phyloP scores from a whole-genome alignment of 768 basidiomycete genomes.

The Macrolepiota dolichaula region DNA sequence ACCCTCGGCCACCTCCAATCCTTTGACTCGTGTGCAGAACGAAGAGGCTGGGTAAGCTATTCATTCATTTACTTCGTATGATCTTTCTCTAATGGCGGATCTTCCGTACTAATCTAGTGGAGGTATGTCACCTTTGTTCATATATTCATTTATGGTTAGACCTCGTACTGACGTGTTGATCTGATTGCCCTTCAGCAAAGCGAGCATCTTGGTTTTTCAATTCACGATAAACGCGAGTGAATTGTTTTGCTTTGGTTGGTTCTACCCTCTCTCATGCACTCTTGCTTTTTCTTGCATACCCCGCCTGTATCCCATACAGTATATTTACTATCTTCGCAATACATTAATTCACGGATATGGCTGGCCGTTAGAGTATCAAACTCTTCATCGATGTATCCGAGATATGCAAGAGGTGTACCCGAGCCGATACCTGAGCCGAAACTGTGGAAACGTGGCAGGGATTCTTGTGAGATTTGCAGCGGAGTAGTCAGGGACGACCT shows the following conservation, averaged over 20 bases:
- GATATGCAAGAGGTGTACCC: too few species aligned
- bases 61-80: constrained; percentile 12
- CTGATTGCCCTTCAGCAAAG: constrained; percentile 53
- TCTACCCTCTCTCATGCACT: constrained; percentile 13
- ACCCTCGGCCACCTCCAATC: constrained; percentile 50
- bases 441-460: background rate
- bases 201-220: constrained; percentile 95
- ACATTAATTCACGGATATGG: background rate
- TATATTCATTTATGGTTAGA: constrained; percentile 16
- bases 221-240: constrained; percentile 49
- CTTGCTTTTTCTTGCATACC: constrained; percentile 20
- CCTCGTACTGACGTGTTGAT: constrained; percentile 16
- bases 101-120: constrained; percentile 14
- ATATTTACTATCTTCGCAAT: constrained; percentile 14
- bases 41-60: constrained; percentile 69
- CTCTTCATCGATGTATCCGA: background rate
- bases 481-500: background rate
- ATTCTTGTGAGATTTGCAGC: background rate
- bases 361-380: background rate
- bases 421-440: background rate
- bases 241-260: background rate
- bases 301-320: constrained; percentile 24
- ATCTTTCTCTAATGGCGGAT: constrained; percentile 14
- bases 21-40: constrained; percentile 71
- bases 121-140: constrained; percentile 24